Base-by-base conservation (phyloP, 352 stramenopile genomes). In the Globisporangium canariense region DNA sequence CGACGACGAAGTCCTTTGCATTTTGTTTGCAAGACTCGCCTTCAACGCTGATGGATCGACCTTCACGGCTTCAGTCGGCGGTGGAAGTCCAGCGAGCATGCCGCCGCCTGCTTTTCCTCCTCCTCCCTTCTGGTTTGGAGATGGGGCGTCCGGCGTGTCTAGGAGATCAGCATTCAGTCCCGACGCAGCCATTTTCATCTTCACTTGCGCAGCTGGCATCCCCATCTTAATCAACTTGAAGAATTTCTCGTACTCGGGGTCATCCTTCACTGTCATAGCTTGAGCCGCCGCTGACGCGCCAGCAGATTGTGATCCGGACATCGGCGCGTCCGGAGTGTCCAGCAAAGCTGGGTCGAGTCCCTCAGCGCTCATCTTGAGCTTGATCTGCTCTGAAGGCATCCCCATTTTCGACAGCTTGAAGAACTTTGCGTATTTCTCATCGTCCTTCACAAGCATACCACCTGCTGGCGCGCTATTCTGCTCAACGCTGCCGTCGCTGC, bases 391-490 rank as follows among this genome's bases (percentile, higher is more conserved):
- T 32, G 87, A 67, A 9, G 97, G 97, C 85, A 99, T 96, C 22
- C 94, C 95, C 77, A 99, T 95, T 64, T 97, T 98, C 13, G 88
- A 60, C 74, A 99, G 94, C 66, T 98, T 98, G 72, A 98, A 98
- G 72, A 98, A 99, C 73, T 98, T 98, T 5, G 75, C 73, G 64
- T 98, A 98, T 45, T 73, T 76, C 22, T 91, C 82, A 47, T 91
- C 81, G 49, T 91, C 82, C 46, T 92, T 90, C 50, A 91, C 81
- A 16, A 86, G 66, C 11, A 41, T 68, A 4, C 65, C 68, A 54
- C 69, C 61, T 22, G 65, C 58, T 22, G 49, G 54, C 14, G 57
- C 54, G 8, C 14, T 20, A 36, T 32, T 28, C 32, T 30, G 55
- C 49, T 54, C 51, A 32, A 38, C 40, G 25, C 46, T 36, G 36